Percentiles rank a stretch among this genome's conserved stretches.
These are phyloP conservation scores for Dendrobium officinale DNA, from an alignment of 106 monocot genomes.

Conservation along the genomic window DNA sequence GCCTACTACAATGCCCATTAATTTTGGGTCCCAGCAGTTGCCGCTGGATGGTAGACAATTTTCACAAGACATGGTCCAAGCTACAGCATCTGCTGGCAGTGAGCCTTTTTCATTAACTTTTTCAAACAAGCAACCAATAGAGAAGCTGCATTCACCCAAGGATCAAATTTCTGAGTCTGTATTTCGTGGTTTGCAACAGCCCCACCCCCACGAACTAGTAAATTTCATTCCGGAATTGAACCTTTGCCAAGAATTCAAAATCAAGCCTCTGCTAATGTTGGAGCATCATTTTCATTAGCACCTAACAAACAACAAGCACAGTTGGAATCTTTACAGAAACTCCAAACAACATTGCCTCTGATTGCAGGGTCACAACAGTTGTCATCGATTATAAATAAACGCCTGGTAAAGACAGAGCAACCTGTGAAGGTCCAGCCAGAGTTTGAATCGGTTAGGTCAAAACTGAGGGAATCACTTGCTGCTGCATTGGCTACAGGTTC, in stretches of 20 bases:
- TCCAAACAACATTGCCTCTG: slow-evolving; percentile 10
- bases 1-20: slow-evolving; percentile 21
- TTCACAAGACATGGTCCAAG: slow-evolving; percentile 12
- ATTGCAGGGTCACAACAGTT: slow-evolving; percentile 15
- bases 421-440: slow-evolving; percentile 31
- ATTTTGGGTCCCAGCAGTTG: slow-evolving; percentile 23
- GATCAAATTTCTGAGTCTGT: slow-evolving; percentile 9
- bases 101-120: slow-evolving; percentile 25
- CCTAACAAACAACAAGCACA: slow-evolving; percentile 29
- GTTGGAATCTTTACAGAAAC: slow-evolving; percentile 31
- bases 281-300: slow-evolving; percentile 11
- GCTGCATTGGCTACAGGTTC: slow-evolving; percentile 40
- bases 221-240: slow-evolving; percentile 3
- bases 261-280: slow-evolving; percentile 14
- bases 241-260: slow-evolving; percentile 11
- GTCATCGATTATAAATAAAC: slow-evolving; percentile 30
- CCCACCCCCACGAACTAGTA: slow-evolving; percentile 11
- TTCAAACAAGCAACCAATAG: slow-evolving; percentile 20
- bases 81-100: slow-evolving; percentile 7
- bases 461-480: slow-evolving; percentile 65
- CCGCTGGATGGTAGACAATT: slow-evolving; percentile 11
- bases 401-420: slow-evolving; percentile 17
- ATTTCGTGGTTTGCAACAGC: slow-evolving; percentile 12
- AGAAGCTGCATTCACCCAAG: slow-evolving; percentile 14
- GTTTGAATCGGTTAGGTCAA: slow-evolving; percentile 65